Evolutionary conservation across 495 filamentous ascomycete species (phyloP).

Genomic region (Durotheca rogersii): DNA sequence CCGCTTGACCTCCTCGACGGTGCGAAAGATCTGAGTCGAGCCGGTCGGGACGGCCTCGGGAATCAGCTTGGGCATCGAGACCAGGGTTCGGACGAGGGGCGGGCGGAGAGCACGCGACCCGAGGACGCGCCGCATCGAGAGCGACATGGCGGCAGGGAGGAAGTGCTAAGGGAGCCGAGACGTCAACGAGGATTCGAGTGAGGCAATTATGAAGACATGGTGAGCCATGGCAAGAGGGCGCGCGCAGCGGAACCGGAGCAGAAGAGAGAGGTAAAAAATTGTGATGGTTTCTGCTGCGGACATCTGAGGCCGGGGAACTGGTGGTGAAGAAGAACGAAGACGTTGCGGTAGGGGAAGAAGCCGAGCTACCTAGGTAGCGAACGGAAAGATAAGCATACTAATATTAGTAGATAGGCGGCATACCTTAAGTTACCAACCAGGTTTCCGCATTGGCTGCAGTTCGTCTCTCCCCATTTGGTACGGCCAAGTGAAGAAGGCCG

Average conservation of each 20-base stretch:
- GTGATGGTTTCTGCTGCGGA: slow-evolving; percentile 53
- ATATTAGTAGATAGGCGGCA: no score
- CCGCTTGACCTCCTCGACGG: slow-evolving; percentile 67
- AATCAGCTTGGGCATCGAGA: slow-evolving; percentile 23
- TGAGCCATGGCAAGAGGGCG: slow-evolving; percentile 34
- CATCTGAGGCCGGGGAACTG: slow-evolving; percentile 40
- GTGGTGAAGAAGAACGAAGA: no score
- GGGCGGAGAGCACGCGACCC: slow-evolving; percentile 33
- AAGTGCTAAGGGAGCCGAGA: slow-evolving; percentile 3
- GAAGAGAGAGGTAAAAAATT: slow-evolving; percentile 32
- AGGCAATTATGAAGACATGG: slow-evolving; percentile 25
- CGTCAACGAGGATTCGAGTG: slow-evolving; percentile 18
- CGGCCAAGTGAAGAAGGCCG: no score
- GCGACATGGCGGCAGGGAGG: slow-evolving; percentile 30
- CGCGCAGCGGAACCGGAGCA: slow-evolving; percentile 14
- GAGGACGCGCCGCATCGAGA: slow-evolving; percentile 24
- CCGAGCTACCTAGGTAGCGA: no score
- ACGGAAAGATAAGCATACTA: no score
- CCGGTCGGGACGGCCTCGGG: slow-evolving; percentile 50
- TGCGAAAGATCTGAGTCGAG: slow-evolving; percentile 72
- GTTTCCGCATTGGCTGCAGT: no score
- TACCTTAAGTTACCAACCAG: no score
- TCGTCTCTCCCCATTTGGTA: no score
- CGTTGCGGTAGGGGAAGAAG: no score
- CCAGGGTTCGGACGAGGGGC: slow-evolving; percentile 36